Percentiles rank a stretch among this genome's conserved stretches.
Evolutionary conservation across 352 stramenopile genomes (phyloP).

Genomic region (Globisporangium cystogenes): DNA sequence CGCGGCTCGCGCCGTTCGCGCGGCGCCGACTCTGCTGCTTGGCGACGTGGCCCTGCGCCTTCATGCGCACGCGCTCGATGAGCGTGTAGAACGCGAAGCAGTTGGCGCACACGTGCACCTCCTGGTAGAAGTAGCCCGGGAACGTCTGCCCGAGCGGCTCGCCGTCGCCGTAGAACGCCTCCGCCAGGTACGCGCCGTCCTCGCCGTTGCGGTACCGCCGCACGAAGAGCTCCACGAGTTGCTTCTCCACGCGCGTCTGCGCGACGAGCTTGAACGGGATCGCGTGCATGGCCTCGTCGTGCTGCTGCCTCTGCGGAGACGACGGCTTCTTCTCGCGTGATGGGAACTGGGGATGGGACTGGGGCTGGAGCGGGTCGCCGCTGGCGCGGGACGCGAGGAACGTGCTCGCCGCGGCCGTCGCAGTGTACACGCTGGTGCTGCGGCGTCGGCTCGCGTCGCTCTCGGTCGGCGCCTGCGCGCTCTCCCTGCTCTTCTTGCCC

Average conservation of each 20-base stretch:
- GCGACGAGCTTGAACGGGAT: conserved; percentile 83
- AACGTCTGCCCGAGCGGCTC: conserved; percentile 70
- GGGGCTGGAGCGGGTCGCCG: conserved; percentile 10
- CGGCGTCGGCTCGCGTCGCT: conserved; percentile 25
- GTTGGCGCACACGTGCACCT: conserved; percentile 69
- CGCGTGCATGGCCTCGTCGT: conserved; percentile 18
- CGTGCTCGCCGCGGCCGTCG: conserved; percentile 41
- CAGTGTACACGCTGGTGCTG: conserved; percentile 43
- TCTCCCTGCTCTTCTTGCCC: conserved; percentile 28
- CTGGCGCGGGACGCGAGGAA: conserved; percentile 44
- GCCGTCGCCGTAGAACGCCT: conserved; percentile 70
- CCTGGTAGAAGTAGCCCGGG: conserved; percentile 80
- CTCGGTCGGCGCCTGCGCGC: too few relatives aligned
- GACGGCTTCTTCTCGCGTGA: too few relatives aligned
- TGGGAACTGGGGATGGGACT: too few relatives aligned
- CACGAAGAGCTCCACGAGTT: conserved; percentile 73
- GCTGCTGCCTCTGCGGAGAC: conserved; percentile 12
- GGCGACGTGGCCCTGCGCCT: conserved; percentile 42
- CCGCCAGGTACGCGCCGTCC: conserved; percentile 68
- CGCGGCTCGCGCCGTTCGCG: too few relatives aligned
- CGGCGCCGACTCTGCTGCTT: too few relatives aligned
- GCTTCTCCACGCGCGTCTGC: conserved; percentile 71
- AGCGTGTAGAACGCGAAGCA: conserved; percentile 82
- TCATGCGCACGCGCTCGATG: conserved; percentile 68
- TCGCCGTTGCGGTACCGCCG: conserved; percentile 72